Percentiles rank a stretch among this genome's conserved stretches.
Conservation (phyloP, 495 filamentous ascomycete genomes). For the Trichoderma asperelloides region DNA sequence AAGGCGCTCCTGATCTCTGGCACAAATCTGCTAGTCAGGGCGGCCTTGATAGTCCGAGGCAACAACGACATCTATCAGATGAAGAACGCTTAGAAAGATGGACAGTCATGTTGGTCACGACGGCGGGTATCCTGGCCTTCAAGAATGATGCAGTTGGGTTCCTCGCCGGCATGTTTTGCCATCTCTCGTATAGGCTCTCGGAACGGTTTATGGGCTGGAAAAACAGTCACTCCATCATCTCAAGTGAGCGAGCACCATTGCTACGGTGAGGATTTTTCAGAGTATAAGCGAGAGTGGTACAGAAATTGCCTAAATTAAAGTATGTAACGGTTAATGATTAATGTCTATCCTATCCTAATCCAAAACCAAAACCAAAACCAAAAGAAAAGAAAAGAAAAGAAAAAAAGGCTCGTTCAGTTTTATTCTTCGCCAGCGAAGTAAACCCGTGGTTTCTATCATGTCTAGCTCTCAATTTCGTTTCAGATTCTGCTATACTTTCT, state of each 20-base stretch:
- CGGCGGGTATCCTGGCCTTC: conserved; percentile 72
- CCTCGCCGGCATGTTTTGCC: conserved; percentile 64
- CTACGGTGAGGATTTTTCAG: not conserved
- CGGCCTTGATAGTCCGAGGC: conserved; percentile 8
- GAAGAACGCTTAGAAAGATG: conserved; percentile 61
- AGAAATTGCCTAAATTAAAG: not conserved
- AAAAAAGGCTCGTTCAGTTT: not conserved
- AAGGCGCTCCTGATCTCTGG: conserved; percentile 54
- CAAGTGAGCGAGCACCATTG: not conserved
- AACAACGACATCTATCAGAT: conserved; percentile 34
- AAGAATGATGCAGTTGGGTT: conserved; percentile 86
- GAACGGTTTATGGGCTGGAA: not conserved
- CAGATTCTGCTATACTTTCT: not conserved
- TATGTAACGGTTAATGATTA: not conserved
- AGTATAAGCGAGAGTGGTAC: not conserved
- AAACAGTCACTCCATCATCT: not conserved
- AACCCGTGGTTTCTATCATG: not conserved
- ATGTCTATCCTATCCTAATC: not conserved
- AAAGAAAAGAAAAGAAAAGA: no score
- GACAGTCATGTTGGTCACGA: conserved; percentile 82
- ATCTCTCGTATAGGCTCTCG: conserved; percentile 18
- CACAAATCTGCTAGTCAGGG: conserved; percentile 19
- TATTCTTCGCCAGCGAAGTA: conserved; percentile 2
- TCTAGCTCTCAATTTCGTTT: not conserved
- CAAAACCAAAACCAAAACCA: not conserved